Conservation (phyloP, 2,329 filamentous ascomycete species). For the Aspergillus piperis region DNA sequence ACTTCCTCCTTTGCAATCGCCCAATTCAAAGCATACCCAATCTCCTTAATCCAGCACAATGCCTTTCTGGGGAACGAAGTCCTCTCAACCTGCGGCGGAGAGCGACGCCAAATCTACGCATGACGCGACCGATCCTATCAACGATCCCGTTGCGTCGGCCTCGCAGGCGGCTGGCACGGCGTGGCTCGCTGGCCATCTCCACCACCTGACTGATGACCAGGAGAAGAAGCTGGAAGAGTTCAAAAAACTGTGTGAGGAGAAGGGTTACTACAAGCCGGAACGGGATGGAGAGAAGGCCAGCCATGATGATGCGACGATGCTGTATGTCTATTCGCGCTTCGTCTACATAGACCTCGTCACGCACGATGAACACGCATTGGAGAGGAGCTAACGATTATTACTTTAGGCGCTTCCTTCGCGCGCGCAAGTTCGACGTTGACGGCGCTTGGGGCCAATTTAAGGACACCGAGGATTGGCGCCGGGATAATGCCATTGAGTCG, state of each 20-base stretch:
- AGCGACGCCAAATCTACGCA: constrained; percentile 28
- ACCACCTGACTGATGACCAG: constrained; percentile 72
- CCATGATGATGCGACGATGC: constrained; percentile 51
- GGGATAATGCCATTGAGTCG: constrained; percentile 72
- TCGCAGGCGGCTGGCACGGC: constrained; percentile 38
- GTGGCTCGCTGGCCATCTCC: constrained; percentile 67
- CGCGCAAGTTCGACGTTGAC: constrained; percentile 74
- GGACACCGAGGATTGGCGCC: constrained; percentile 85
- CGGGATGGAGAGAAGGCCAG: constrained; percentile 41
- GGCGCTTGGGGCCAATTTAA: constrained; percentile 83
- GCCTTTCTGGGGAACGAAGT: constrained; percentile 37
- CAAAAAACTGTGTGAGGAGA: constrained; percentile 66
- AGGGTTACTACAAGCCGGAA: constrained; percentile 54
- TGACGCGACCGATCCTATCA: constrained; percentile 33
- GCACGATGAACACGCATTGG: neutral
- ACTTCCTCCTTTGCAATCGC: neutral
- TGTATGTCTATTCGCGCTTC: constrained; percentile 38
- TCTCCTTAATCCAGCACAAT: constrained; percentile 8
- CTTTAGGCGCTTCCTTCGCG: constrained; percentile 76
- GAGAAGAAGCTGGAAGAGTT: constrained; percentile 68
- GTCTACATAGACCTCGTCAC: neutral
- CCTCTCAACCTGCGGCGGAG: constrained; percentile 31
- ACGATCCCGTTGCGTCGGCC: constrained; percentile 39
- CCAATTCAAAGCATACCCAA: neutral
- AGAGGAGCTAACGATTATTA: neutral